These are phyloP conservation scores for Dendrobium nobile DNA, from an alignment of 106 monocot species.

Conservation along the genomic window DNA sequence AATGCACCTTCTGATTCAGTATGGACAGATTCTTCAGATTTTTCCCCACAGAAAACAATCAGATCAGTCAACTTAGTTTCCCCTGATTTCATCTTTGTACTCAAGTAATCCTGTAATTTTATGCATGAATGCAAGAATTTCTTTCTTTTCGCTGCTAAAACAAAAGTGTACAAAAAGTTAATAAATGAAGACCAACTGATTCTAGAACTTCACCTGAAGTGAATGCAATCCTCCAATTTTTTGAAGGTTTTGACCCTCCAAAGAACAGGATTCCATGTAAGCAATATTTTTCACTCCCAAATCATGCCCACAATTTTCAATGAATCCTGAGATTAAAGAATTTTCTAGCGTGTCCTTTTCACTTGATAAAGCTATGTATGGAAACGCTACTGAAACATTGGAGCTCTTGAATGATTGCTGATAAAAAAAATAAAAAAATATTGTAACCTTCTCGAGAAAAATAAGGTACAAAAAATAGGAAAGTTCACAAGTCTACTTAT, in stretches of 20 bases:
- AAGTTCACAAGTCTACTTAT: background rate
- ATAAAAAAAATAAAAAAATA: constrained; percentile 5
- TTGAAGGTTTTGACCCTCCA: constrained; percentile 32
- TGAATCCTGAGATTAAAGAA: constrained; percentile 51
- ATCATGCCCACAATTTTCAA: constrained; percentile 46
- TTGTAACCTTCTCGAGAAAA: background rate
- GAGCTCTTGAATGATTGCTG: constrained; percentile 69
- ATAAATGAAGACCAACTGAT: background rate
- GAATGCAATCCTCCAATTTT: constrained; percentile 44
- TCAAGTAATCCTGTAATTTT: constrained; percentile 51
- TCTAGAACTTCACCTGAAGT: constrained; percentile 34
- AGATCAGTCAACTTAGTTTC: constrained; percentile 34
- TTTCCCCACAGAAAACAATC: constrained; percentile 51
- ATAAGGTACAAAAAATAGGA: background rate
- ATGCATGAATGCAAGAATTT: background rate
- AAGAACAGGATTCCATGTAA: constrained; percentile 52
- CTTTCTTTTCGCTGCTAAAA: background rate
- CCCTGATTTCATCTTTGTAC: constrained; percentile 29
- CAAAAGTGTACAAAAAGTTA: background rate
- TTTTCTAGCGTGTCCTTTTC: constrained; percentile 55
- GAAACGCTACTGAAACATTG: constrained; percentile 85
- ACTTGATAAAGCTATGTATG: constrained; percentile 57
- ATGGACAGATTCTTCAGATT: constrained; percentile 20
- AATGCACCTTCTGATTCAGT: constrained; percentile 50
- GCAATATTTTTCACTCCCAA: constrained; percentile 42